Conservation (phyloP, 768 basidiomycete genomes). For the Russula earlei region DNA sequence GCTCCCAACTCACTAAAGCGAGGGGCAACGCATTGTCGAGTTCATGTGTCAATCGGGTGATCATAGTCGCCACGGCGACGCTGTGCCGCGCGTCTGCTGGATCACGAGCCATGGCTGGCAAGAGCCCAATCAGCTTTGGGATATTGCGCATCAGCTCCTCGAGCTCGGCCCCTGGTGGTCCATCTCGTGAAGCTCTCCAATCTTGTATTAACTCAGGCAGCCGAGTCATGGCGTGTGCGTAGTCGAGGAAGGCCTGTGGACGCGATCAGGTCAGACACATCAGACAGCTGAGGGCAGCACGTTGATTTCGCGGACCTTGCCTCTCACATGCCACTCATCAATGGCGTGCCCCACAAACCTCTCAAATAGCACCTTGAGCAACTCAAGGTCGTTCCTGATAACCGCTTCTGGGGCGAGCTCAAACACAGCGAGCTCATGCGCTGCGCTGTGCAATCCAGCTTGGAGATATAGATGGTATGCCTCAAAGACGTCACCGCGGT, state of each 20-base stretch:
- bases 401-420: slow-evolving; percentile 86
- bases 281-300: background rate
- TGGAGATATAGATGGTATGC: slow-evolving; percentile 72
- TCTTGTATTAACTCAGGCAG: slow-evolving; percentile 43
- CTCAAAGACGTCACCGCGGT: slow-evolving; percentile 50
- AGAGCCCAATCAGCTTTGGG: slow-evolving; percentile 53
- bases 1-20: slow-evolving; percentile 41
- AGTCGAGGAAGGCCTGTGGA: slow-evolving; percentile 62
- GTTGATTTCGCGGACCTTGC: slow-evolving; percentile 43
- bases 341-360: slow-evolving; percentile 51
- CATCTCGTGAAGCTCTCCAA: slow-evolving; percentile 19
- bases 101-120: slow-evolving; percentile 60
- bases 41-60: slow-evolving; percentile 45
- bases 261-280: background rate
- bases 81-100: slow-evolving; percentile 52
- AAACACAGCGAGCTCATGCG: slow-evolving; percentile 77
- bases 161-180: slow-evolving; percentile 44
- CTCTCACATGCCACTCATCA: slow-evolving; percentile 73
- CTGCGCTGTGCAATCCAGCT: slow-evolving; percentile 59
- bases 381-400: slow-evolving; percentile 43
- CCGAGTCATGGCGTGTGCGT: slow-evolving; percentile 51
- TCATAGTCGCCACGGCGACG: slow-evolving; percentile 68
- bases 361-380: slow-evolving; percentile 62
- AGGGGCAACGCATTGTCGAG: slow-evolving; percentile 54
- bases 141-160: slow-evolving; percentile 51